Evolutionary conservation across 768 basidiomycete genomes (phyloP), one percentile per base, ranked within the genome.

Genomic region (Suillus bovinus): DNA sequence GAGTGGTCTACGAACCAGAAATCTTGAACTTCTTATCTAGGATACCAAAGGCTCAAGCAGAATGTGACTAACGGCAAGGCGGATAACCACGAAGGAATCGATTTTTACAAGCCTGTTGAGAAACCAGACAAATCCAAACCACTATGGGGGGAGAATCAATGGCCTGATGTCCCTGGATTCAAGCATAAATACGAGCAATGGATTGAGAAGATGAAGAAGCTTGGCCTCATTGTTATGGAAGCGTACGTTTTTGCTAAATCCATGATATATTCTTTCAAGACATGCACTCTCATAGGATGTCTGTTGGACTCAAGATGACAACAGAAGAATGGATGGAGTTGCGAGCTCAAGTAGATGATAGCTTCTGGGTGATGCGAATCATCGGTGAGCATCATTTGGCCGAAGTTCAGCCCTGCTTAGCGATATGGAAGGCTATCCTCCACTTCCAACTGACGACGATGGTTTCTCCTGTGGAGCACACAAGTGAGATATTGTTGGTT

Each of bases 401-500:
- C 31, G 3, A 36, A 29, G 14, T 58, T 47, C 33, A 22, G 33
- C 41, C 33, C 46, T 58, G 53, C 55, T 41, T 38, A 52, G 13
- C 38, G 16, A n/a, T 38, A 14, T 61, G 16, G 29, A 58, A 91
- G 90, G 93, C 4, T 97, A 97, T 70, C 95, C 95, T 3, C 92
- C 91, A 1, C 81, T 97, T 24, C 91, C 94, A 0, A 78, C 84
- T 34, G 84, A 87, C 53, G 83, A 91, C 59, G 88, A 93, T 39
- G 94, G 94, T 3, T 85, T 91, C 70, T 94, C 92, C 17, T 96
- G 94, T 68, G 94, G 94, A 31, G 91, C 90, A 29, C 94, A 97
- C 77, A 94, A 89, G 93, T 93, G 69, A 71, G 63, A 33, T 16
- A 34, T 1, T 4, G 10, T 20, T 58, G 8, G 11, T 38, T 44